Conservation (phyloP, 164 flowering plant genomes). For the Nymphaea colorata region DNA sequence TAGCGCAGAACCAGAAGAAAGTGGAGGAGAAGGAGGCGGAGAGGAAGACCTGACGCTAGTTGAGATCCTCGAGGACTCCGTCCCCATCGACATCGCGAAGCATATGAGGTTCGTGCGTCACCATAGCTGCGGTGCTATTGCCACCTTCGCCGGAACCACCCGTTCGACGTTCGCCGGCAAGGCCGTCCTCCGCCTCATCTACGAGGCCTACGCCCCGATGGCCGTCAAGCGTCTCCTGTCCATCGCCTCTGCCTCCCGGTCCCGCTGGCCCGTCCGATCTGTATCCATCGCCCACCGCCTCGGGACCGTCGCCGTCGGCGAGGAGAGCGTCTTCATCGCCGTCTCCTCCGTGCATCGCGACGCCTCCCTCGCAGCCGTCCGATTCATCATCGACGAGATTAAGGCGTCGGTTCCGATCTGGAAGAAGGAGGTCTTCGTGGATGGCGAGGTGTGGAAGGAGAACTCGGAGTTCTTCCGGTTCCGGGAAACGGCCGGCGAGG, state of each 20-base stretch:
- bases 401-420: conserved; percentile 95
- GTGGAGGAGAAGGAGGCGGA: not conserved
- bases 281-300: conserved; percentile 77
- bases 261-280: conserved; percentile 45
- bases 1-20: not conserved
- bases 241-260: conserved; percentile 56
- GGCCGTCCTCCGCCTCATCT: conserved; percentile 63
- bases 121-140: conserved; percentile 72
- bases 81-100: conserved; percentile 41
- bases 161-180: conserved; percentile 83
- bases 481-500: not conserved
- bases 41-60: conserved; percentile 39
- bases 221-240: conserved; percentile 54
- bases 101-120: conserved; percentile 52
- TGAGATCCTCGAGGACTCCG: conserved; percentile 54
- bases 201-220: conserved; percentile 93
- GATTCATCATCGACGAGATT: conserved; percentile 75
- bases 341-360: conserved; percentile 69
- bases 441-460: conserved; percentile 97
- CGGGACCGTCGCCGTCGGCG: conserved; percentile 76
- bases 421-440: conserved; percentile 88
- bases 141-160: conserved; percentile 89
- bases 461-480: conserved; percentile 46
- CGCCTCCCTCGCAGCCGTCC: conserved; percentile 78
- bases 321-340: conserved; percentile 80